A percentile compares a stretch with the other conserved stretches of the same genome.
These are phyloP conservation scores for Colletotrichum somersetense DNA, from an alignment of 2,329 filamentous ascomycete species.

Conservation along the genomic window DNA sequence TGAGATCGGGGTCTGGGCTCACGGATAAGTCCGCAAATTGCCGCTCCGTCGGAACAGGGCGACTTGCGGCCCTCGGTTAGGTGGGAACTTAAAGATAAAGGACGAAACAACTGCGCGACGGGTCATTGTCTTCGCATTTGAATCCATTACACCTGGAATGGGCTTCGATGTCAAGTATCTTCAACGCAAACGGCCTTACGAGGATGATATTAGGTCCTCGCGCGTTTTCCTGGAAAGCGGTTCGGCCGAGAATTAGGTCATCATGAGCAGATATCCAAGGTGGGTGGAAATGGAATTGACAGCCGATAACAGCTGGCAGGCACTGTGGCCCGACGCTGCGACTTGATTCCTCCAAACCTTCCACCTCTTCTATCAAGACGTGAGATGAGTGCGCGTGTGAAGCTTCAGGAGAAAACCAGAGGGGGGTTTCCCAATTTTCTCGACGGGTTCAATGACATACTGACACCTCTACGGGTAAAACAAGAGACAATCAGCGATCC, in stretches of 20 bases:
- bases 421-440: neutral
- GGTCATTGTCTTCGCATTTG: conserved; percentile 20
- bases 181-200: neutral
- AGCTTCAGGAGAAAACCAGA: neutral
- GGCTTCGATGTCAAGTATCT: neutral
- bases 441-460: neutral
- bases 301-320: neutral
- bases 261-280: neutral
- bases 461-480: neutral
- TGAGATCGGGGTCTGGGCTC: conserved; percentile 44
- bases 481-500: too few species aligned
- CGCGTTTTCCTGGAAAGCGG: neutral
- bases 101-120: conserved; percentile 60
- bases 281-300: fast-evolving
- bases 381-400: neutral
- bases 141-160: conserved; percentile 6
- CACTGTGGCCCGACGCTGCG: neutral
- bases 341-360: neutral
- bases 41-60: conserved; percentile 73
- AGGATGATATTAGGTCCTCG: conserved; percentile 8
- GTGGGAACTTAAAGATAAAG: conserved; percentile 63
- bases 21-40: conserved; percentile 72
- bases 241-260: conserved; percentile 18
- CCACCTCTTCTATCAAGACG: neutral
- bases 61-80: conserved; percentile 59